Evolutionary conservation across 192 early-diverging fungal genomes (phyloP), one percentile per base, ranked within the genome.

Genomic region (Linnemannia exigua): DNA sequence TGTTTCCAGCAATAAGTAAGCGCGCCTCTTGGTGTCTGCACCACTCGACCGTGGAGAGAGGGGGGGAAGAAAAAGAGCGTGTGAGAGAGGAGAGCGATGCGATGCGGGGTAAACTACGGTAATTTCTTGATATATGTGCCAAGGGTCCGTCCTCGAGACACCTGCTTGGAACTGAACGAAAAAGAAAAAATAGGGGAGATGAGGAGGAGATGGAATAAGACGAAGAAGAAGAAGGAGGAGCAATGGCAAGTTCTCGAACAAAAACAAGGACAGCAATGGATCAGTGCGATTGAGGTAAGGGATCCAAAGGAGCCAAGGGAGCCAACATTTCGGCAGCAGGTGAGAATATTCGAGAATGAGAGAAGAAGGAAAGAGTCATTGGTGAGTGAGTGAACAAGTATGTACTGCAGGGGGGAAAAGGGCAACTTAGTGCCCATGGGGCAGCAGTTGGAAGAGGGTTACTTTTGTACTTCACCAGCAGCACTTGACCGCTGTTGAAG

Each of bases 261-360:
- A 63, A 63, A 63, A 52, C 51, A 52, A 63, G 31, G 58, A 28
- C 41, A 44, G 9, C 41, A 44, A 44, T 44, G 41, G 9, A 61
- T 31, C 58, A 31, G 25, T 63, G 28, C 28, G 58, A 31, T 14
- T 14, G 28, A 31, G 28, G 2, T 1, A 63, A 33, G n/a, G 58
- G 28, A 63, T n/a, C 31, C 58, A 63, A 63, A 14, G 58, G 58
- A 63, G 58, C 28, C 58, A 63, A 63, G 58, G 58, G 58, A 63
- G 58, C 58, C 25, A 63, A 63, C 25, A 11, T 28, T 63, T 63
- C 28, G 15, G 1, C n/a, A n/a, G 4, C 7, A 25, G 15, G 8
- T 12, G 14, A 11, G 58, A 63, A 63, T 31, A 63, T 63, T 63
- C 28, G 28, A 63, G 58, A 61, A 31, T 6, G 28, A 63, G 28